Conservation (phyloP, 768 basidiomycete species). For the Leccinum boreale region DNA sequence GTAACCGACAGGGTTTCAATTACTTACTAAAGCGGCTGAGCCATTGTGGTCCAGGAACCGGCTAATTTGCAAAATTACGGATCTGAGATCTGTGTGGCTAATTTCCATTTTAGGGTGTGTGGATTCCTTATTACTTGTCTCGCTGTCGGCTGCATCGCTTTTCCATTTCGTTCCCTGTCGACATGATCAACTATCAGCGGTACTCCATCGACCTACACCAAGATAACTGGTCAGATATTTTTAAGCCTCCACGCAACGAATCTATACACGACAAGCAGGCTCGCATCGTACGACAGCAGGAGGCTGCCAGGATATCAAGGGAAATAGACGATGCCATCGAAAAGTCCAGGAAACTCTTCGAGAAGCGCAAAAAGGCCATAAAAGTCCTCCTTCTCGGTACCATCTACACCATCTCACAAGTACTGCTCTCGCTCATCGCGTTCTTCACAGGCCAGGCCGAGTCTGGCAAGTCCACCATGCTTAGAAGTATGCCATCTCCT, state of each 20-base stretch:
- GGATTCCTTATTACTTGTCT: background rate
- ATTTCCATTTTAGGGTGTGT: background rate
- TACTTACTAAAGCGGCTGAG: background rate
- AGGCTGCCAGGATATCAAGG: conserved; percentile 18
- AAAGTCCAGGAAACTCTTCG: conserved; percentile 16
- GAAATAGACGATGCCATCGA: conserved; percentile 32
- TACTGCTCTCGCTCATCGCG: background rate
- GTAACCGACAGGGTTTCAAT: too few relatives aligned
- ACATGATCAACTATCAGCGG: background rate
- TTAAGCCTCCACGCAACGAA: conserved; percentile 21
- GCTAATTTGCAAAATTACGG: background rate
- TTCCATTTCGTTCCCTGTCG: background rate
- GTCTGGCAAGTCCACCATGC: conserved; percentile 32
- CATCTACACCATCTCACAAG: background rate
- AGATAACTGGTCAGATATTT: conserved; percentile 23
- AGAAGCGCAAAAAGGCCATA: conserved; percentile 28
- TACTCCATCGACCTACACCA: background rate
- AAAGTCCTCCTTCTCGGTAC: conserved; percentile 28
- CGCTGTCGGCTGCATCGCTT: background rate
- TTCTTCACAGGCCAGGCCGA: conserved; percentile 25
- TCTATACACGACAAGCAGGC: background rate
- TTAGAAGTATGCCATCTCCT: conserved; percentile 17
- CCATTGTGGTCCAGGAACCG: background rate
- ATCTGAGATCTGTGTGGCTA: background rate
- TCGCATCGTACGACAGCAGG: conserved; percentile 20